phyloP scores from a whole-genome alignment of 768 basidiomycete species.

The Panellus pusillus region DNA sequence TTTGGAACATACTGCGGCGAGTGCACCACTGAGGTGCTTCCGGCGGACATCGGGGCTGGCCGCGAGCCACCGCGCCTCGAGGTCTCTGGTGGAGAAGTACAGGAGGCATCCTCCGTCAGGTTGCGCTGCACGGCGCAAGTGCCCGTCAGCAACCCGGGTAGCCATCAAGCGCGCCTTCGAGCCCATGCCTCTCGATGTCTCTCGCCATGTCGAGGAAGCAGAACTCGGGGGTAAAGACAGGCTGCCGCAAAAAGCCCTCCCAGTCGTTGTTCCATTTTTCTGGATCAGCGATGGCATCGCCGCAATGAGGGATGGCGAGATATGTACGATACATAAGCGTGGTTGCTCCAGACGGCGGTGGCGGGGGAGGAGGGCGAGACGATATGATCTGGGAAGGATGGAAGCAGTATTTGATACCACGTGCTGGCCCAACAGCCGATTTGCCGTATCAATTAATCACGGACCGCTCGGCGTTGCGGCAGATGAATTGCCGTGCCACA shows the following conservation, averaged over 20 bases:
- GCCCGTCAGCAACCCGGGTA: not conserved
- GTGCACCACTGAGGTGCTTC: not conserved
- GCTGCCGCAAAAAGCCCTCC: conserved; percentile 4
- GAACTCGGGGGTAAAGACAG: not conserved
- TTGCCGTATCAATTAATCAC: too few relatives aligned
- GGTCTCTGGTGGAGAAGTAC: not conserved
- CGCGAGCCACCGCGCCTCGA: conserved; percentile 7
- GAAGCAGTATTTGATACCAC: too few relatives aligned
- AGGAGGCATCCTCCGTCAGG: conserved; percentile 9
- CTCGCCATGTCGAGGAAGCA: not conserved
- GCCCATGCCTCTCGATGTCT: not conserved
- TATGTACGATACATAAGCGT: too few relatives aligned
- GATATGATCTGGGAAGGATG: too few relatives aligned
- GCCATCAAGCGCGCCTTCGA: not conserved
- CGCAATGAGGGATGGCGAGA: not conserved
- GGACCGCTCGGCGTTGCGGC: too few relatives aligned
- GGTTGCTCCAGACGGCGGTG: too few relatives aligned
- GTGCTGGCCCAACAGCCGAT: too few relatives aligned
- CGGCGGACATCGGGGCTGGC: too few relatives aligned
- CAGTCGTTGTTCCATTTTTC: conserved; percentile 18
- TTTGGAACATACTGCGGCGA: conserved; percentile 1
- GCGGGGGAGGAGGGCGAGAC: too few relatives aligned
- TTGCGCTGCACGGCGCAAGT: conserved; percentile 17
- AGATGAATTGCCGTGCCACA: too few relatives aligned
- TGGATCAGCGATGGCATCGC: conserved; percentile 11